Evolutionary conservation across 2,329 filamentous ascomycete species (phyloP), one percentile per base, ranked within the genome.

Genomic region (Colletotrichum tanaceti): DNA sequence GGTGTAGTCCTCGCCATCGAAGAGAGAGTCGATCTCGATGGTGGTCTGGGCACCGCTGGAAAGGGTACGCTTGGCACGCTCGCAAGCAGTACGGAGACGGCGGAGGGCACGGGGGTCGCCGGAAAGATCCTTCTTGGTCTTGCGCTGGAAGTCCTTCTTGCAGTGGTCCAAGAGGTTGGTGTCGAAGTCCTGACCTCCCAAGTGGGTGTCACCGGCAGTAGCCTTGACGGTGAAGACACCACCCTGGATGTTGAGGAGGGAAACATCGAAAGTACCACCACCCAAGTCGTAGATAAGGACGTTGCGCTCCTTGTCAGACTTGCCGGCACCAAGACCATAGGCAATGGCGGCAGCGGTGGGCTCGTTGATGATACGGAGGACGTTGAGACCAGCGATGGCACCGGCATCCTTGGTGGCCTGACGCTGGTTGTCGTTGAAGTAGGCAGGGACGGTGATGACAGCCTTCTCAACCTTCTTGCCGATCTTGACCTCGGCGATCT

Each of bases 351-450:
- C 96, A 75, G 96, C 96, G 73, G 96, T 99, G 71, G 96, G 96
- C 88, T 99, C 96, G 90, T 99, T 99, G 87, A 99, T 98, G 86
- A 99, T 98, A 89, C 96, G 94, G 83, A 99, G 94, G 75, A 99
- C 94, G 85, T 98, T 98, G 72, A 99, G 91, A 76, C 95, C 96
- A 78, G 95, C 86, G 79, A 99, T 99, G 82, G 95, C 92, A 91
- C 96, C 96, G 74, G 96, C 96, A 80, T 98, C 96, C 91, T 98
- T 98, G 86, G 96, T 99, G 74, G 96, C 93, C 86, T 98, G 96
- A 86, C 96, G 92, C 88, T 99, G 96, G 89, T 97, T 97, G 90
- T 99, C 96, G 89, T 98, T 98, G 93, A 99, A 99, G 90, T 99
- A 99, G 80, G 96, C 96, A 68, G 96, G 96, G 68, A 98, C 96